Conservation (phyloP, 257 asterid species). For the Fraxinus excelsior region DNA sequence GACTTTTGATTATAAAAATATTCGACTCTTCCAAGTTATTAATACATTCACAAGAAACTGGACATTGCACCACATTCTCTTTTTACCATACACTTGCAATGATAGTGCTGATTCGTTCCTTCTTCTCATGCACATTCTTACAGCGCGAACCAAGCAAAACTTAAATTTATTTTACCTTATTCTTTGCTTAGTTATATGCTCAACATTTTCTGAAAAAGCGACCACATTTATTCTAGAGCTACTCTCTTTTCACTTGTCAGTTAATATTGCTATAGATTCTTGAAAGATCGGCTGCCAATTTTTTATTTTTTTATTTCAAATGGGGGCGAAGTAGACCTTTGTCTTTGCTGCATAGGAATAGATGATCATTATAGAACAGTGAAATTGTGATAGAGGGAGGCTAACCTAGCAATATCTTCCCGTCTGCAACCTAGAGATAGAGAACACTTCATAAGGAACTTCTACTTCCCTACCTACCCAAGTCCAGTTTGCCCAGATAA, state of each 20-base stretch:
- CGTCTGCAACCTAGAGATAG: background rate
- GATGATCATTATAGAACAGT: background rate
- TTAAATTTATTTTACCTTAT: too few relatives aligned
- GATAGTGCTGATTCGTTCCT: background rate
- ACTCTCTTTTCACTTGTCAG: background rate
- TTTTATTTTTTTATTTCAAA: too few relatives aligned
- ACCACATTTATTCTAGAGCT: background rate
- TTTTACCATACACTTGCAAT: constrained; percentile 5
- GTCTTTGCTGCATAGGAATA: background rate
- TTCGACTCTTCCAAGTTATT: background rate
- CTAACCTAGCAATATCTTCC: background rate
- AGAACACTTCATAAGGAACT: background rate
- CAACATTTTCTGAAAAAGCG: background rate
- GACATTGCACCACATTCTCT: constrained; percentile 9
- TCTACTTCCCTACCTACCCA: background rate
- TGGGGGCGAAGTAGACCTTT: background rate
- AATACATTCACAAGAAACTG: background rate
- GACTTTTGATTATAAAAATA: constrained; percentile 5
- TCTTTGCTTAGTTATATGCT: background rate
- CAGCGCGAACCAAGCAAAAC: background rate
- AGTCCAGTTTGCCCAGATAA: background rate
- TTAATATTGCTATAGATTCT: background rate
- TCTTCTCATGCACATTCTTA: background rate
- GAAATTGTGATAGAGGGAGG: background rate
- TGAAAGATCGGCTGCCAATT: background rate